Conservation (phyloP, 331 rosid genomes). For the Spiraea crenata region DNA sequence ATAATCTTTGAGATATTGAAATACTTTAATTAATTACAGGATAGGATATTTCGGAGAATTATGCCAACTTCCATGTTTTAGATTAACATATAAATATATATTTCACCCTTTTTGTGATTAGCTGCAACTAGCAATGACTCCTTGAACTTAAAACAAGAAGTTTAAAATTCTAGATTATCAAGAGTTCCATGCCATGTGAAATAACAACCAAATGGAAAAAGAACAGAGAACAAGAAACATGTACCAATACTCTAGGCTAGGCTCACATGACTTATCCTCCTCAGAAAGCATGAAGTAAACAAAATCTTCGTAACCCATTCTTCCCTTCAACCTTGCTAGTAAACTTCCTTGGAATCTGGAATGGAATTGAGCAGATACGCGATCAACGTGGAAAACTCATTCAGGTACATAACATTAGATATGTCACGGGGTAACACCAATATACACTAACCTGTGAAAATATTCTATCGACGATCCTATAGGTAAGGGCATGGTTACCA, state of each 20-base stretch:
- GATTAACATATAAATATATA: not conserved
- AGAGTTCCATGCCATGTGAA: not conserved
- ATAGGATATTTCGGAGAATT: not conserved
- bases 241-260: conserved; percentile 93
- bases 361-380: not conserved
- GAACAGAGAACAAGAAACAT: conserved; percentile 19
- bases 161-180: not conserved
- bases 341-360: conserved; percentile 79
- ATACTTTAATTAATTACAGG: not conserved
- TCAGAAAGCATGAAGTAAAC: conserved; percentile 90
- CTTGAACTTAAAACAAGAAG: not conserved
- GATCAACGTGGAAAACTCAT: not conserved
- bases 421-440: not conserved
- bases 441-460: conserved; percentile 73
- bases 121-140: not conserved
- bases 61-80: conserved; percentile 9
- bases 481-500: conserved; percentile 94
- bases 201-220: conserved; percentile 1
- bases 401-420: not conserved
- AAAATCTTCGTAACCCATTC: conserved; percentile 96
- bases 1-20: not conserved
- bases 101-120: not conserved
- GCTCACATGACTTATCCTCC: conserved; percentile 93
- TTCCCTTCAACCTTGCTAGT: conserved; percentile 86
- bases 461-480: conserved; percentile 88